Evolutionary conservation across 1,284 basidiomycete genomes (phyloP), one percentile per base, ranked within the genome.

Genomic region (Tilletiopsis washingtonensis): DNA sequence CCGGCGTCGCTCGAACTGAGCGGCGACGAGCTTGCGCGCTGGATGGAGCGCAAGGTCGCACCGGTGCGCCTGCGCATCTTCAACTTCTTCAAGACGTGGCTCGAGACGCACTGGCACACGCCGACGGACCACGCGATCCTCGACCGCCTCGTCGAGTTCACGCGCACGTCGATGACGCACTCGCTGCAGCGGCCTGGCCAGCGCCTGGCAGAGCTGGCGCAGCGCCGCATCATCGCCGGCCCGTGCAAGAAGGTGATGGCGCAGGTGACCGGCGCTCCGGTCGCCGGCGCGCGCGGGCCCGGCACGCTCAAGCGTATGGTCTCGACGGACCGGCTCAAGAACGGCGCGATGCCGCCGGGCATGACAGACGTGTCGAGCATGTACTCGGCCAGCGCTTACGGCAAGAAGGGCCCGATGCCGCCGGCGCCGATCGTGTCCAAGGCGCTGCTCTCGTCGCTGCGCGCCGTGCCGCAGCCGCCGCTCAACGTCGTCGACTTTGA

Each of bases 11-110:
- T 62, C 6, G 72, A 84, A 40, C 76, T 80, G 19, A 59, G 60
- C 38, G 78, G 80, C 40, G 81, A 82, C 44, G 86, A 90, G 48
- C 65, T 81, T 19, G 78, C 80, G 24, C 60, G 84, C 6, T 96
- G 90, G 90, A 81, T 84, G 63, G 85, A 88, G 61, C 78, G 80
- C 49, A 94, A 94, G 75, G 84, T 86, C 7, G 80, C 86, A 11
- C 91, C 91, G 3, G 85, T 96, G 23, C 84, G 90, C 32, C 75
- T 96, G 46, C 81, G 93, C 20, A 84, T 96, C 25, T 85, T 86
- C 54, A 94, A 94, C 73, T 82, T 93, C 62, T 81, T 97, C 75
- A 93, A 90, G 77, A 80, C 80, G 15, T 98, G 93, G 93, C 78
- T 96, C 45, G 91, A 97, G 71, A 78, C 78, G 56, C 84, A 94